phyloP scores from a whole-genome alignment of 169 alveolate genomes.

The Cryptosporidium sp. region DNA sequence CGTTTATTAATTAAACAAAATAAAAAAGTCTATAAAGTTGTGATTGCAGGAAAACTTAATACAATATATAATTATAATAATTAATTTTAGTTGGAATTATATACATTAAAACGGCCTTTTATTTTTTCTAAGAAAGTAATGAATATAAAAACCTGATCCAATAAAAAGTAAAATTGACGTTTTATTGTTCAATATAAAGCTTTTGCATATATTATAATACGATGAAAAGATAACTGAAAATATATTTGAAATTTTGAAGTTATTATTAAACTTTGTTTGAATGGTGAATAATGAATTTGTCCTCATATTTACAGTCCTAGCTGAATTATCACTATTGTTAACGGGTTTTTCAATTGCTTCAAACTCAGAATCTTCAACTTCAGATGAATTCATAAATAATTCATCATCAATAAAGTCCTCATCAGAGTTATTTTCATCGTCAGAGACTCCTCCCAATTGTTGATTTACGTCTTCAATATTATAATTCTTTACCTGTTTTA shows the following conservation, averaged over 20 bases:
- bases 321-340: not conserved
- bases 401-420: slow-evolving; percentile 18
- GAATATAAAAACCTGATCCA: slow-evolving; percentile 26
- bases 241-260: slow-evolving; percentile 5
- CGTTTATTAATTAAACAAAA: not conserved
- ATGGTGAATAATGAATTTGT: not conserved
- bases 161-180: not conserved
- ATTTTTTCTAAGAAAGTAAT: slow-evolving; percentile 15
- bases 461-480: slow-evolving; percentile 35
- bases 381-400: not conserved
- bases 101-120: not conserved
- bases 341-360: not conserved
- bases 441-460: slow-evolving; percentile 9
- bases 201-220: slow-evolving; percentile 3
- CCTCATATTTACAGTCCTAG: not conserved
- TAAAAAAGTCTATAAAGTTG: not conserved
- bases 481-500: slow-evolving; percentile 11
- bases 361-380: not conserved
- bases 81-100: not conserved
- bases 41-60: not conserved
- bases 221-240: not conserved
- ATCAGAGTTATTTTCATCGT: slow-evolving; percentile 11
- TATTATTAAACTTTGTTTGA: not conserved
- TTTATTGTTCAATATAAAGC: not conserved
- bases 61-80: not conserved